Conservation (phyloP, 2,329 filamentous ascomycete genomes). For the Arthrobotrys pseudoclavata region DNA sequence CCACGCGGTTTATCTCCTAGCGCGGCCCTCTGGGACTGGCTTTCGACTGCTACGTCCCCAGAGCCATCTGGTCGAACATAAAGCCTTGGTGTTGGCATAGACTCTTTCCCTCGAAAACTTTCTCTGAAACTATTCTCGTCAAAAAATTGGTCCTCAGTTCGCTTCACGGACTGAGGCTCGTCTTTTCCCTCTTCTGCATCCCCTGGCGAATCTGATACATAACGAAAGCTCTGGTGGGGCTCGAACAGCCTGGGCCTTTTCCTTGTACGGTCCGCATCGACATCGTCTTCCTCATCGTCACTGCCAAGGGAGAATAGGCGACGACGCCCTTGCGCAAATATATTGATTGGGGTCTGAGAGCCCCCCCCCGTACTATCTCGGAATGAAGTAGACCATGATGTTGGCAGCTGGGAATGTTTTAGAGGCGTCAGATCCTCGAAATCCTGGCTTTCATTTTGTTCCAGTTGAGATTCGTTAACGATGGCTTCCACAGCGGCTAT, state of each 20-base stretch:
- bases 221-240: slow-evolving; percentile 49
- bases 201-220: slow-evolving; percentile 40
- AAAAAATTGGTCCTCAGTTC: slow-evolving; percentile 42
- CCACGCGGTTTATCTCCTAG: slow-evolving; percentile 36
- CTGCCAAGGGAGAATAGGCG: slow-evolving; percentile 40
- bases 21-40: slow-evolving; percentile 25
- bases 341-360: slow-evolving; percentile 46
- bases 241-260: slow-evolving; percentile 52
- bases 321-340: slow-evolving; percentile 52
- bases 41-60: slow-evolving; percentile 13
- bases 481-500: slow-evolving; percentile 53
- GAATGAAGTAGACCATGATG: slow-evolving; percentile 52
- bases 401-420: slow-evolving; percentile 31
- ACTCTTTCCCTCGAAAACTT: slow-evolving; percentile 38
- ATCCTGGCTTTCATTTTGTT: slow-evolving; percentile 17
- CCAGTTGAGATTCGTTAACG: slow-evolving; percentile 43
- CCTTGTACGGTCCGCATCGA: slow-evolving; percentile 24
- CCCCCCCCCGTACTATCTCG: slow-evolving; percentile 12
- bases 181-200: slow-evolving; percentile 24
- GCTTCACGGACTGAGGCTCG: slow-evolving; percentile 10
- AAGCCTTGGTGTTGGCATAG: slow-evolving; percentile 28
- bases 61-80: slow-evolving; percentile 48
- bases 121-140: slow-evolving; percentile 55
- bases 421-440: slow-evolving; percentile 29
- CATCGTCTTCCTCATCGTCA: slow-evolving; percentile 50